phyloP scores from a whole-genome alignment of 2,329 filamentous ascomycete species.

The Rachicladosporium sp. region DNA sequence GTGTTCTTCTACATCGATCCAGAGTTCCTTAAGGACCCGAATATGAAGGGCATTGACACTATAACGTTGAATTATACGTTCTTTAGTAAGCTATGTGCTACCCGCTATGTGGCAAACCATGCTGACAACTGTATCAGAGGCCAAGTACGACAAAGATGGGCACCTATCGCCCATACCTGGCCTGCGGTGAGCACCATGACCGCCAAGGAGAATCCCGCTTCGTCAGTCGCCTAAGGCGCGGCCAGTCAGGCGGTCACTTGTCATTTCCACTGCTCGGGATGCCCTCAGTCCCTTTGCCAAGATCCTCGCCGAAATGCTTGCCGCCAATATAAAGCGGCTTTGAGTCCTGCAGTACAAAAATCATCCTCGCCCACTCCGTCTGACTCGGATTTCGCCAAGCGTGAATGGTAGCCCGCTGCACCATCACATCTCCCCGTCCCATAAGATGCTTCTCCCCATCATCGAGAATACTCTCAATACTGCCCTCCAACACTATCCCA shows the following conservation, averaged over 20 bases:
- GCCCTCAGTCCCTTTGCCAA: slow-evolving; percentile 15
- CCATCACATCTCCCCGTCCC: slow-evolving; percentile 25
- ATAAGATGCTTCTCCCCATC: slow-evolving; percentile 22
- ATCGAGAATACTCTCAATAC: slow-evolving; percentile 23
- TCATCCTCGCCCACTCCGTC: slow-evolving; percentile 22
- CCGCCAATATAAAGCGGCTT: slow-evolving; percentile 17
- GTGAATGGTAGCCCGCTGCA: slow-evolving; percentile 28
- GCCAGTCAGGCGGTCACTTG: not conserved
- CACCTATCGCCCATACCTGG: slow-evolving; percentile 47
- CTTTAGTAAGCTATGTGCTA: slow-evolving; percentile 59
- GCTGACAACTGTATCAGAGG: slow-evolving; percentile 43
- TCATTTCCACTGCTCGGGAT: slow-evolving; percentile 14
- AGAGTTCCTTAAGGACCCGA: slow-evolving; percentile 80
- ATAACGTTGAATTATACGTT: slow-evolving; percentile 96
- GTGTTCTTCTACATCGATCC: slow-evolving; percentile 99
- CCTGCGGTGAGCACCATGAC: slow-evolving; percentile 4
- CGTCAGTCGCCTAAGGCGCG: too few relatives aligned
- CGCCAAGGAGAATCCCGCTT: not conserved
- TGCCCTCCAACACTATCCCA: slow-evolving; percentile 25
- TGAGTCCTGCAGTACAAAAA: slow-evolving; percentile 20
- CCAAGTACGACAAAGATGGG: slow-evolving; percentile 72
- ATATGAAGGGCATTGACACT: slow-evolving; percentile 88
- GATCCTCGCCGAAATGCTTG: slow-evolving; percentile 17
- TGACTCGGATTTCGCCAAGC: slow-evolving; percentile 20
- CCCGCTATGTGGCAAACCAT: not conserved